Percentiles rank a stretch among this genome's conserved stretches.
phyloP scores from a whole-genome alignment of 768 basidiomycete genomes.

The Rhizopogon vinicolor region DNA sequence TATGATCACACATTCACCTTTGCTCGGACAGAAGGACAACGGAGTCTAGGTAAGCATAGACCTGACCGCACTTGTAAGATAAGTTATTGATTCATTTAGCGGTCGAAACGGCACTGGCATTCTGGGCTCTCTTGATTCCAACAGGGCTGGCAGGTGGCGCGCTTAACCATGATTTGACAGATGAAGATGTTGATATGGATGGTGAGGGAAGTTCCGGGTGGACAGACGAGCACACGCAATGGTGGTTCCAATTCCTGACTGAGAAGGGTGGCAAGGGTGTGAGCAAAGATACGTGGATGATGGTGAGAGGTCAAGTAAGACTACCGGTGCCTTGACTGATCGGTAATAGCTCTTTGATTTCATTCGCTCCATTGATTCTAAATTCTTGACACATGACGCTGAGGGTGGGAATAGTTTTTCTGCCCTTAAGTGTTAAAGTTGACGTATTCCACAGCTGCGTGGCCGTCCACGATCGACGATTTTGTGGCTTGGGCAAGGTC shows the following conservation, averaged over 20 bases:
- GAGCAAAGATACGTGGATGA: constrained; percentile 86
- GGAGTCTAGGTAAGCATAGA: constrained; percentile 60
- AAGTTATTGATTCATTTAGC: constrained; percentile 29
- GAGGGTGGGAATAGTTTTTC: constrained; percentile 48
- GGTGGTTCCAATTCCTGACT: constrained; percentile 77
- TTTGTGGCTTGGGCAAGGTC: constrained; percentile 66
- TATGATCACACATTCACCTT: constrained; percentile 83
- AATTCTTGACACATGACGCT: constrained; percentile 68
- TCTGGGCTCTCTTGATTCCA: constrained; percentile 76
- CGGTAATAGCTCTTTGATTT: constrained; percentile 69
- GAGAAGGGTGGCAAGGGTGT: constrained; percentile 68
- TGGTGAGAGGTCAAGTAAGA: constrained; percentile 43
- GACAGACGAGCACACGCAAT: constrained; percentile 54
- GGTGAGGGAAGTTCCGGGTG: constrained; percentile 47
- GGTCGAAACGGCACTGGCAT: constrained; percentile 66
- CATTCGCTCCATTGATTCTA: constrained; percentile 66
- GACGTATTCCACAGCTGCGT: constrained; percentile 51
- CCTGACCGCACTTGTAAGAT: not conserved
- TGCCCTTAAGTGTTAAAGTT: not conserved
- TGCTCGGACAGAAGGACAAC: constrained; percentile 68
- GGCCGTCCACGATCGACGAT: constrained; percentile 86
- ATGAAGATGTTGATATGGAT: constrained; percentile 45
- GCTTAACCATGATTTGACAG: constrained; percentile 38
- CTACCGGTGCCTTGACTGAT: constrained; percentile 5
- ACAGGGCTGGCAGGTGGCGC: constrained; percentile 68